Evolutionary conservation across 1,139 yeast species (phyloP).

Genomic region (Nakaseomyces bracarensis): DNA sequence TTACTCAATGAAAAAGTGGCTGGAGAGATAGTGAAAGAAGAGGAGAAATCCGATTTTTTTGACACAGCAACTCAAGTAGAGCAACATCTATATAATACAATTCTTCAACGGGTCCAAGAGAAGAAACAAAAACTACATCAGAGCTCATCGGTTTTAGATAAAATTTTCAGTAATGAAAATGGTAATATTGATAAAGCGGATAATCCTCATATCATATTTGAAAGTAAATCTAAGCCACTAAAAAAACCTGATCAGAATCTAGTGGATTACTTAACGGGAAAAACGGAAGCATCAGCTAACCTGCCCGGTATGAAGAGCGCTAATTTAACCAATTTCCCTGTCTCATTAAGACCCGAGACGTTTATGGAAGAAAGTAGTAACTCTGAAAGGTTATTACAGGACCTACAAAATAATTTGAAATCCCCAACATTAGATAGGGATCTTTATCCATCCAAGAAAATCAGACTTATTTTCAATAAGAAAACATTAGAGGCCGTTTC

Average conservation of each 20-base stretch:
- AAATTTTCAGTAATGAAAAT: slow-evolving; percentile 10
- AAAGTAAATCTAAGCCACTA: neutral
- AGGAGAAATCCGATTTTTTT: slow-evolving; percentile 11
- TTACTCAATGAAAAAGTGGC: neutral
- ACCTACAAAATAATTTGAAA: slow-evolving; percentile 1
- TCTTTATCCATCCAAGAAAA: neutral
- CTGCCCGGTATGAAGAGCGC: neutral
- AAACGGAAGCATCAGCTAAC: neutral
- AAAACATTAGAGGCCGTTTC: slow-evolving; percentile 16
- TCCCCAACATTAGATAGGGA: neutral
- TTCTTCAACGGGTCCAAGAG: slow-evolving; percentile 18
- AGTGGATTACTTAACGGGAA: slow-evolving; percentile 3
- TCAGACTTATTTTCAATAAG: slow-evolving; percentile 11
- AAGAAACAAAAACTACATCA: slow-evolving; percentile 16
- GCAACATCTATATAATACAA: slow-evolving; percentile 18
- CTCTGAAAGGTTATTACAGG: neutral
- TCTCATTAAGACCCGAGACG: neutral
- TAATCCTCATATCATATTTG: slow-evolving; percentile 8
- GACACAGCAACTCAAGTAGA: slow-evolving; percentile 19
- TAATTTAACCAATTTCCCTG: slow-evolving; percentile 1
- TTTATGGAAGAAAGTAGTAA: neutral
- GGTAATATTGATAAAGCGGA: slow-evolving; percentile 9
- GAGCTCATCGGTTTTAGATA: slow-evolving; percentile 8
- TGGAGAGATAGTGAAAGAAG: neutral
- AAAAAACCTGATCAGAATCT: slow-evolving; percentile 8